Evolutionary conservation across 352 stramenopile genomes (phyloP).

Genomic region (Aphanomyces stellatus): DNA sequence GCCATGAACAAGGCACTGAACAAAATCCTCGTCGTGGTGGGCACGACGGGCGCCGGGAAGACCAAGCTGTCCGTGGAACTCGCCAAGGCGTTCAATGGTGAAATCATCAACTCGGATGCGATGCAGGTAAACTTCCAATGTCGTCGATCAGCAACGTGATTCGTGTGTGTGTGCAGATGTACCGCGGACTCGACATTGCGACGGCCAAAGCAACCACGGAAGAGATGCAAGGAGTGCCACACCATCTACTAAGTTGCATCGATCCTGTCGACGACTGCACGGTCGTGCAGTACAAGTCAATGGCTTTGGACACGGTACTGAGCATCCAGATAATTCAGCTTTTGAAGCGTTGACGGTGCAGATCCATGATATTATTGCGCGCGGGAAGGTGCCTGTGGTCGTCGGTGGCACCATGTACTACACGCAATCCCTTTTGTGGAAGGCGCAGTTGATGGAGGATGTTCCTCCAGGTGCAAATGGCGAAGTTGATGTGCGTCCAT

Average conservation of each 20-base stretch:
- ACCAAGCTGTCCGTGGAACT: slow-evolving; percentile 89
- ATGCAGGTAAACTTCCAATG: slow-evolving; percentile 56
- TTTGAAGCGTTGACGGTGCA: slow-evolving; percentile 5
- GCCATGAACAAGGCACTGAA: slow-evolving; percentile 32
- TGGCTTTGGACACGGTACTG: slow-evolving; percentile 39
- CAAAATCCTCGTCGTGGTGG: slow-evolving; percentile 84
- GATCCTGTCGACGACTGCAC: slow-evolving; percentile 65
- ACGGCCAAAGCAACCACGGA: slow-evolving; percentile 81
- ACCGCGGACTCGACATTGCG: slow-evolving; percentile 80
- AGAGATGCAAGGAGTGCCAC: slow-evolving; percentile 81
- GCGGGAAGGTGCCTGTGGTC: slow-evolving; percentile 87
- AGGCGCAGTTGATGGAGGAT: slow-evolving; percentile 77
- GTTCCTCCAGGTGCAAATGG: slow-evolving; percentile 29
- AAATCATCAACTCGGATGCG: slow-evolving; percentile 88
- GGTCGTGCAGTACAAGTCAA: slow-evolving; percentile 73
- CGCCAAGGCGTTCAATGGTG: slow-evolving; percentile 78
- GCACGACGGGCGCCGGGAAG: slow-evolving; percentile 87
- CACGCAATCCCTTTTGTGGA: slow-evolving; percentile 85
- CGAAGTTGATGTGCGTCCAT: not conserved
- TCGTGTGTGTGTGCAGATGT: slow-evolving; percentile 43
- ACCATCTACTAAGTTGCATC: slow-evolving; percentile 85
- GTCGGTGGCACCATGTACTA: slow-evolving; percentile 91
- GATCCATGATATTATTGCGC: slow-evolving; percentile 77
- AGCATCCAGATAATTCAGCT: not conserved
- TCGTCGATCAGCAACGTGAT: not conserved